Evolutionary conservation across 2,329 filamentous ascomycete species (phyloP).

Genomic region (Fusarium euwallaceae): DNA sequence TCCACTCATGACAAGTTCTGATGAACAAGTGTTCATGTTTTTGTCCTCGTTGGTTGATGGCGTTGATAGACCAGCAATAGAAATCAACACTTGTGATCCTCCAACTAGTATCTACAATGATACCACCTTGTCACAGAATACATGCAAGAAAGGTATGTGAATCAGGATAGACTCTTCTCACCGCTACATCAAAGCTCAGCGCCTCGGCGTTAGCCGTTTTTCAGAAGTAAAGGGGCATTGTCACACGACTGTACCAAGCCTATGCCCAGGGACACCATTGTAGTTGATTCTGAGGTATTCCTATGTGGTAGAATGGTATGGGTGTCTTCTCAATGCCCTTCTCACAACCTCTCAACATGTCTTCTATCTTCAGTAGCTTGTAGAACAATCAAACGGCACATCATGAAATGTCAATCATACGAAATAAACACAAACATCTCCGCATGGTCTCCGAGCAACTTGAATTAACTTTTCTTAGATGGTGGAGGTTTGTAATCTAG

Average conservation of each 20-base stretch:
- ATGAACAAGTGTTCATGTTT: background rate
- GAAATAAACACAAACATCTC: slow-evolving; percentile 24
- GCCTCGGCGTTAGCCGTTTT: slow-evolving; percentile 29
- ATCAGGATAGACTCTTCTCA: slow-evolving; percentile 18
- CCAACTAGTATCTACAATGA: background rate
- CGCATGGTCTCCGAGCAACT: slow-evolving; percentile 35
- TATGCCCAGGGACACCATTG: background rate
- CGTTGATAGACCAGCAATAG: background rate
- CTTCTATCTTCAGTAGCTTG: background rate
- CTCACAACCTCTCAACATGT: background rate
- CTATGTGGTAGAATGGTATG: background rate
- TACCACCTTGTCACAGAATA: background rate
- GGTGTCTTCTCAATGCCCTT: background rate
- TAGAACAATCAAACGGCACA: background rate
- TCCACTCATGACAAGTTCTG: background rate
- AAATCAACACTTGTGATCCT: background rate
- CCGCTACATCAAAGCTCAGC: slow-evolving; percentile 2
- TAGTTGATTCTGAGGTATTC: background rate
- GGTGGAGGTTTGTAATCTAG: slow-evolving; percentile 29
- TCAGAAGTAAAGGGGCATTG: background rate
- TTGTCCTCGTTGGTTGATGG: background rate
- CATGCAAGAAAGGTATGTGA: background rate
- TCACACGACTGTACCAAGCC: background rate
- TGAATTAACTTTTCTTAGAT: slow-evolving; percentile 33
- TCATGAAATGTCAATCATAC: background rate